Evolutionary conservation across 805 yeast species (phyloP), one percentile per base, ranked within the genome.

Genomic region (Saccharomycopsis javanensis): DNA sequence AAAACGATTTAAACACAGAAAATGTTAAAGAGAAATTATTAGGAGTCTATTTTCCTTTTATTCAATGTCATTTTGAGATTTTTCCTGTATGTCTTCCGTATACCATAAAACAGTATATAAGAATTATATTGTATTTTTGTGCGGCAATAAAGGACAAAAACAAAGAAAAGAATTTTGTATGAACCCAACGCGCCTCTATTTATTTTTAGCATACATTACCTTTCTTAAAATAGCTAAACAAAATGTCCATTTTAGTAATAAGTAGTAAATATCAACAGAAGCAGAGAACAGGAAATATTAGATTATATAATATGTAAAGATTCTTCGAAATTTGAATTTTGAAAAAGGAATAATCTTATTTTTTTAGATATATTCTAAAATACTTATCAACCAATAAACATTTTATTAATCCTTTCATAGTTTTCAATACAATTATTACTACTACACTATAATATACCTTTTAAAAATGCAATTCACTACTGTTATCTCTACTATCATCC

Each of bases 381-480:
- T 20, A 20, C 15, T 23, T n/a, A 42, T 20, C 23, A 42, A 23
- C 10, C 48, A 42, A 38, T 20, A 18, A 20, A 18, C n/a, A 11
- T 23, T 42, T 10, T 5, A 20, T 20, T 2, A n/a, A n/a, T n/a
- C n/a, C 42, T n/a, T 20, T 35, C 3, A 35, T 28, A 50, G 10
- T 18, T 25, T 3, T n/a, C 25, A 18, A 50, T 34, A 11, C 5
- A 50, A n/a, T 2, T 50, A 33, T 7, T 3, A 50, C 38, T 13
- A 50, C 50, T 20, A 50, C 28, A 13, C 33, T n/a, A n/a, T n/a
- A n/a, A n/a, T n/a, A n/a, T n/a, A n/a, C n/a, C n/a, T 15, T 25
- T 27, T 16, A 13, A 57, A 50, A 54, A 57, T 57, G 61, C 61
- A 58, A 56, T 58, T 58, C 59, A 56, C 61, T 25, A 58, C 61